These are phyloP conservation scores for Cryoendolithus antarcticus DNA, from an alignment of 2,329 filamentous ascomycete genomes.

Conservation along the genomic window DNA sequence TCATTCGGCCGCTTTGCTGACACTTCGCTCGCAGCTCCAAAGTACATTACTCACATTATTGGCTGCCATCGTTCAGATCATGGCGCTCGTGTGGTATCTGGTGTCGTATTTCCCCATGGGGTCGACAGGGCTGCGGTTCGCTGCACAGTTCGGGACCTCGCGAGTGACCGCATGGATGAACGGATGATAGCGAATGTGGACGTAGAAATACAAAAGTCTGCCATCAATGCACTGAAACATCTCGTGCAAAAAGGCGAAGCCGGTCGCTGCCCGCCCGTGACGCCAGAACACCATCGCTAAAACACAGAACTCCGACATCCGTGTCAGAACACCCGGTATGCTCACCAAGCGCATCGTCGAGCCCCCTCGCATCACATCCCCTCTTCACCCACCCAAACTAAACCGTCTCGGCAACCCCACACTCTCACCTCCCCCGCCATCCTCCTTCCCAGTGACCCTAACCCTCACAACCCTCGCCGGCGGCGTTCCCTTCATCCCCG, in stretches of 20 bases:
- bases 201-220: too few relatives aligned
- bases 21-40: constrained; percentile 48
- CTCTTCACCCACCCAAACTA: too few relatives aligned
- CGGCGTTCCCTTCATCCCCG: too few relatives aligned
- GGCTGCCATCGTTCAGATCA: constrained; percentile 71
- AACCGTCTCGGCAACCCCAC: neutral
- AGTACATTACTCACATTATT: constrained; percentile 76
- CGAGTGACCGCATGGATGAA: constrained; percentile 82
- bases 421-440: constrained; percentile 3
- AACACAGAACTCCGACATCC: too few relatives aligned
- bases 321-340: too few relatives aligned
- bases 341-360: too few relatives aligned
- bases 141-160: constrained; percentile 72
- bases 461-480: too few relatives aligned
- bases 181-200: constrained; percentile 36
- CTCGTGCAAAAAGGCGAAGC: too few relatives aligned
- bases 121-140: constrained; percentile 71
- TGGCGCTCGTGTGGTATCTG: constrained; percentile 79
- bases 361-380: too few relatives aligned
- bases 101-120: constrained; percentile 99
- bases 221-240: too few relatives aligned
- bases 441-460: constrained; percentile 6
- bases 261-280: too few relatives aligned
- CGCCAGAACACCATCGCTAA: too few relatives aligned
- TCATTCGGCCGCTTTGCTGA: constrained; percentile 1